A percentile compares a stretch with the other conserved stretches of the same genome.
Evolutionary conservation across 768 basidiomycete species (phyloP).

Genomic region (Trametes cubensis): DNA sequence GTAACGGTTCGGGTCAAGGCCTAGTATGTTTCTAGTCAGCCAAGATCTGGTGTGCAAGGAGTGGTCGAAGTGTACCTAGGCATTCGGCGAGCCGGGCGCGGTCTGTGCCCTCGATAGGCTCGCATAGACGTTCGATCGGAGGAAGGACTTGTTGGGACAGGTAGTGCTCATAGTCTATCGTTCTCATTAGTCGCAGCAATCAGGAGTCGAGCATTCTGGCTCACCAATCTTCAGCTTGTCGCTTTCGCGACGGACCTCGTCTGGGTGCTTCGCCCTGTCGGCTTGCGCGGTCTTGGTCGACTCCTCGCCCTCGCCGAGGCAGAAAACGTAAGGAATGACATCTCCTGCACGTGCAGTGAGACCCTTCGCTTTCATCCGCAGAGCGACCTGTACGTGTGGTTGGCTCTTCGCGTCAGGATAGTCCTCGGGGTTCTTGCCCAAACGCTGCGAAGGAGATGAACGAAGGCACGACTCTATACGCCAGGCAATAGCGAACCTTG

Average conservation of each 20-base stretch:
- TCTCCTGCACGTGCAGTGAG: slow-evolving; percentile 82
- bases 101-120: slow-evolving; percentile 95
- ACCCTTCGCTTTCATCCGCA: slow-evolving; percentile 85
- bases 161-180: slow-evolving; percentile 87
- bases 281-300: slow-evolving; percentile 77
- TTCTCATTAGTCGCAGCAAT: neutral
- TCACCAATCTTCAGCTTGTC: slow-evolving; percentile 74
- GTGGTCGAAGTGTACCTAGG: slow-evolving; percentile 60
- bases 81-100: slow-evolving; percentile 91
- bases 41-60: neutral
- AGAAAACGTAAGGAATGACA: slow-evolving; percentile 96
- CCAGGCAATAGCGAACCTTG: slow-evolving; percentile 61
- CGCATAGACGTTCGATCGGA: slow-evolving; percentile 93
- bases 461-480: neutral
- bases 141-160: slow-evolving; percentile 90
- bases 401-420: slow-evolving; percentile 95
- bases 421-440: slow-evolving; percentile 96
- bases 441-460: slow-evolving; percentile 54
- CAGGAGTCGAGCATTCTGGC: slow-evolving; percentile 19
- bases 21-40: slow-evolving; percentile 35
- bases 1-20: slow-evolving; percentile 64
- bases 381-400: slow-evolving; percentile 95
- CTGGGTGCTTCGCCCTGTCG: slow-evolving; percentile 90
- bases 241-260: slow-evolving; percentile 77
- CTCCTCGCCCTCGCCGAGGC: slow-evolving; percentile 73